phyloP scores from a whole-genome alignment of 176 grass and related monocot species.

The Poa pratensis region DNA sequence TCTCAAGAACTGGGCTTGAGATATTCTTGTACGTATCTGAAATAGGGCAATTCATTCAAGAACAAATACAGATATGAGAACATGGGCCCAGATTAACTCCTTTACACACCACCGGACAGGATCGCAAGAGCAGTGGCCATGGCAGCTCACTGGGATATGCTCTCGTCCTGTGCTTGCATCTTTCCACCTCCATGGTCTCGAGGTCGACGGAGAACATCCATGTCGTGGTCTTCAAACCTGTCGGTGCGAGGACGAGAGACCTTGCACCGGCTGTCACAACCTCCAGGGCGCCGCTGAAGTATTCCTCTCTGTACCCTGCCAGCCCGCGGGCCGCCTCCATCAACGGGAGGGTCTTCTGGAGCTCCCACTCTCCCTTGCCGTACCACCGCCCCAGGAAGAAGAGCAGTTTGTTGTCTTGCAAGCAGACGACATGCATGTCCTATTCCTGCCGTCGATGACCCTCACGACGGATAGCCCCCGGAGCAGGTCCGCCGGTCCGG shows the following conservation, averaged over 20 bases:
- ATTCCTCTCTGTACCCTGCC: not conserved
- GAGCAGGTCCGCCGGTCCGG: no score
- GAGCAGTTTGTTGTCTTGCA: no score
- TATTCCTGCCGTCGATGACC: no score
- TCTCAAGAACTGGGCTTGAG: no score
- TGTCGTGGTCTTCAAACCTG: accelerated
- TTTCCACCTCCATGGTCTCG: not conserved
- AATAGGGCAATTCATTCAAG: not conserved
- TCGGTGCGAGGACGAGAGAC: not conserved
- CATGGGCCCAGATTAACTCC: not conserved
- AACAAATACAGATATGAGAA: not conserved
- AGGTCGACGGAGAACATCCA: not conserved
- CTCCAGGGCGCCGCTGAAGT: not conserved
- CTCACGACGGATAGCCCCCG: no score
- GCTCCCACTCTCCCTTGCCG: not conserved
- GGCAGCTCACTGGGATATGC: not conserved
- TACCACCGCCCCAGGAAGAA: no score
- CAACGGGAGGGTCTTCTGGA: not conserved
- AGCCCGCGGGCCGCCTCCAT: not conserved
- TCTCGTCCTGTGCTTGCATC: not conserved
- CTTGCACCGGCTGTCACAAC: not conserved
- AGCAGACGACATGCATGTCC: no score
- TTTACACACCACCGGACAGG: not conserved
- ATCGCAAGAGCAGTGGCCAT: not conserved
- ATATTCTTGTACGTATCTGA: no score